phyloP scores from a whole-genome alignment of 2,329 filamentous ascomycete genomes.

The Gaeumannomyces tritici region DNA sequence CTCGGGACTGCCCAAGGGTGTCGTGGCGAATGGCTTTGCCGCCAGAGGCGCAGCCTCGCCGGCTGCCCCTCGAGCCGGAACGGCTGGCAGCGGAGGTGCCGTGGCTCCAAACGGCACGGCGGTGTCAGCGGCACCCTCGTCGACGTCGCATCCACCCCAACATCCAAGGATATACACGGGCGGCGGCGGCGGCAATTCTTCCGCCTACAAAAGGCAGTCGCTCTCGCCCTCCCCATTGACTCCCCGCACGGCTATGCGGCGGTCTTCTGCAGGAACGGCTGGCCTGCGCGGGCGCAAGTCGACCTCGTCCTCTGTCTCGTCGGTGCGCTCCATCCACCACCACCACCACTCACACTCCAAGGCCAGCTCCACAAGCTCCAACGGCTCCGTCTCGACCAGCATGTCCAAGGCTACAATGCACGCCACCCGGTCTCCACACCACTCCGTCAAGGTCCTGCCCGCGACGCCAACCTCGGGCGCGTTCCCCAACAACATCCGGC shows the following conservation, averaged over 20 bases:
- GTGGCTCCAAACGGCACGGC: constrained; percentile 14
- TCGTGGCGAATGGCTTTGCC: constrained; percentile 40
- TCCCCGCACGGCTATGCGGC: constrained; percentile 75
- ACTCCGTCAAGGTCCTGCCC: constrained; percentile 90
- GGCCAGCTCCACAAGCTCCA: constrained; percentile 84
- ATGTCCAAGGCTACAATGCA: constrained; percentile 58
- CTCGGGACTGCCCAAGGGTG: constrained; percentile 37
- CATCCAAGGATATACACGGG: constrained; percentile 3
- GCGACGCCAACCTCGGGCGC: constrained; percentile 60
- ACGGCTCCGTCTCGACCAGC: constrained; percentile 58
- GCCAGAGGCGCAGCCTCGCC: constrained; percentile 16
- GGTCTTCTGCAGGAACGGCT: constrained; percentile 67
- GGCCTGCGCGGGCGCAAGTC: constrained; percentile 88
- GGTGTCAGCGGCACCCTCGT: constrained; percentile 14
- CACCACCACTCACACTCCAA: constrained; percentile 85
- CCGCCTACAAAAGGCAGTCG: constrained; percentile 62
- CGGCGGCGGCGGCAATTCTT: constrained; percentile 13
- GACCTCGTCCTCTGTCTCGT: constrained; percentile 90
- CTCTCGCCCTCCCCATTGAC: constrained; percentile 82
- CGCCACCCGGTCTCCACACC: constrained; percentile 66
- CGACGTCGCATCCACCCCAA: constrained; percentile 12
- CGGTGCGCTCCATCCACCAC: constrained; percentile 82
- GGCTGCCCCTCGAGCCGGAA: constrained; percentile 13
- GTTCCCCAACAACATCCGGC: constrained; percentile 79
- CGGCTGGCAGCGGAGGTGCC: constrained; percentile 9